Evolutionary conservation across 441 rosid species (phyloP).

Genomic region (Biscutella laevigata): DNA sequence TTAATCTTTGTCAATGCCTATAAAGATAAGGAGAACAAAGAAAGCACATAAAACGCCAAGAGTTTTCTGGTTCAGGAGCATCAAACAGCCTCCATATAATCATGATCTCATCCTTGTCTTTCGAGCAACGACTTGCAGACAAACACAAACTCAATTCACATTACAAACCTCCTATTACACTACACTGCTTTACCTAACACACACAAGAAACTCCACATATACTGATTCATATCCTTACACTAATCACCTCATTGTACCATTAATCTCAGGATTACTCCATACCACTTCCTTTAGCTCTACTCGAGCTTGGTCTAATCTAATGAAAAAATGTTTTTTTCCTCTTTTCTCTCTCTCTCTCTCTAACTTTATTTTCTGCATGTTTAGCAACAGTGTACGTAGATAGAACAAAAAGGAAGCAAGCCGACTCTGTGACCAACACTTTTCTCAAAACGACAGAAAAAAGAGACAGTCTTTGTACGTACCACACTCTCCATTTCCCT

Average conservation of each 20-base stretch:
- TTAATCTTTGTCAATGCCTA: too few relatives aligned
- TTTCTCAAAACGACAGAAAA: too few relatives aligned
- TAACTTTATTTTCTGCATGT: too few relatives aligned
- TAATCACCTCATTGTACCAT: conserved; percentile 91
- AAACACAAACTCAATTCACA: conserved; percentile 85
- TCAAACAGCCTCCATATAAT: conserved; percentile 85
- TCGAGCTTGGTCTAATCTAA: conserved; percentile 25
- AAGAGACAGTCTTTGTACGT: too few relatives aligned
- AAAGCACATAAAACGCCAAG: too few relatives aligned
- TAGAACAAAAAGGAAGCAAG: too few relatives aligned
- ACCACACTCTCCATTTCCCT: too few relatives aligned
- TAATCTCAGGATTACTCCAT: conserved; percentile 64
- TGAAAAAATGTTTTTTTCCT: too few relatives aligned
- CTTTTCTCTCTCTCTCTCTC: too few relatives aligned
- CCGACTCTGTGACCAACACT: too few relatives aligned
- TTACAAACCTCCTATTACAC: conserved; percentile 77
- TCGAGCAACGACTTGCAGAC: conserved; percentile 53
- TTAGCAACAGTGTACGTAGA: too few relatives aligned
- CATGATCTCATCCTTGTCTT: conserved; percentile 61
- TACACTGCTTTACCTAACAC: conserved; percentile 91
- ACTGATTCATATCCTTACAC: conserved; percentile 95
- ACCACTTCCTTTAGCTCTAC: conserved; percentile 28
- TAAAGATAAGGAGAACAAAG: too few relatives aligned
- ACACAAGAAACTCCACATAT: conserved; percentile 94
- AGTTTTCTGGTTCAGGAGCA: conserved; percentile 81